These are phyloP conservation scores for Leptographium galeiforme DNA, from an alignment of 2,329 filamentous ascomycete genomes.

Conservation along the genomic window DNA sequence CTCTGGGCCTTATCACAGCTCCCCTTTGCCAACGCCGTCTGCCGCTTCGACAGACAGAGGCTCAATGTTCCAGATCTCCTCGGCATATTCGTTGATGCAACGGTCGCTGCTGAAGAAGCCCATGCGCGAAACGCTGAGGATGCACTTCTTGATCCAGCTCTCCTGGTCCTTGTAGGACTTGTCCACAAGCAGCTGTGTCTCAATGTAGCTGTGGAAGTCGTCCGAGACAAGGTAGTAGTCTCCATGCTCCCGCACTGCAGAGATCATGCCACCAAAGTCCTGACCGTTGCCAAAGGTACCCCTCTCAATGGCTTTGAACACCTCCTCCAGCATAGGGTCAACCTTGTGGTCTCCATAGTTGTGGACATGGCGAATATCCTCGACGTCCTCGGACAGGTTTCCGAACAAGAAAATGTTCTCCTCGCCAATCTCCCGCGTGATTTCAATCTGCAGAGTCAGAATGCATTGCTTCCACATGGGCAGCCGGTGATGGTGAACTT, in stretches of 20 bases:
- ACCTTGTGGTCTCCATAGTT: conserved; percentile 69
- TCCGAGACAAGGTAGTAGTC: conserved; percentile 98
- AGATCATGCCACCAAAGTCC: conserved; percentile 71
- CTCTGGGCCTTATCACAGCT: conserved; percentile 4
- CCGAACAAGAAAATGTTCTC: conserved; percentile 98
- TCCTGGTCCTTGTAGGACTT: conserved; percentile 86
- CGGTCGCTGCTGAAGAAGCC: conserved; percentile 94
- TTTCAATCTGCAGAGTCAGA: conserved; percentile 56
- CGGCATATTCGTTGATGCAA: conserved; percentile 94
- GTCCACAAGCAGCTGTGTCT: conserved; percentile 84
- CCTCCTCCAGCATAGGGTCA: conserved; percentile 62
- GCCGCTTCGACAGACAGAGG: conserved; percentile 42
- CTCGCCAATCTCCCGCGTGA: conserved; percentile 91
- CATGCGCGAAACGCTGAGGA: conserved; percentile 82
- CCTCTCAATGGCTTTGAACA: conserved; percentile 71
- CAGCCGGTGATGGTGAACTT: conserved; percentile 24
- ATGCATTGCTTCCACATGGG: not conserved
- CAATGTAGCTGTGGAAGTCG: conserved; percentile 89
- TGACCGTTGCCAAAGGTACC: conserved; percentile 69
- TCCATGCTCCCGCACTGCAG: conserved; percentile 79
- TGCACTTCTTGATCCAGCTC: conserved; percentile 82
- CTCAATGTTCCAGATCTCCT: conserved; percentile 94
- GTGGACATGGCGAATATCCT: conserved; percentile 84
- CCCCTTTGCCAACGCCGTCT: conserved; percentile 6
- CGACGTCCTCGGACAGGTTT: conserved; percentile 88